A percentile compares a stretch with the other conserved stretches of the same genome.
These are phyloP conservation scores for Cladosporium oxysporum DNA, from an alignment of 2,329 filamentous ascomycete species.

Conservation along the genomic window DNA sequence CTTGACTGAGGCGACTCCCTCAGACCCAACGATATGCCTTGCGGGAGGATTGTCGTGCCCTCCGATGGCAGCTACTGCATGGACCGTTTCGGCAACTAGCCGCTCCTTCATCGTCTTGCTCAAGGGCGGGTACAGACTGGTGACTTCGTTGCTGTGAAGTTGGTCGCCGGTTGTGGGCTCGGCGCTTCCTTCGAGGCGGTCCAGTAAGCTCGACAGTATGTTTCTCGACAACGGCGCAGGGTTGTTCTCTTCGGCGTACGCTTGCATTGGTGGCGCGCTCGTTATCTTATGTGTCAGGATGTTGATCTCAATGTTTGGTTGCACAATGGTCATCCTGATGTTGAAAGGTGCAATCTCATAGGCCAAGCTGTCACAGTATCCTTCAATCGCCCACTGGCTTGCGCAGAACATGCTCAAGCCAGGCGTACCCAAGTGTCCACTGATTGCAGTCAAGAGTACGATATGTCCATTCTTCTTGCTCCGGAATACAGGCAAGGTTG, in stretches of 20 bases:
- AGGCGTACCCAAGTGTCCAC: constrained; percentile 88
- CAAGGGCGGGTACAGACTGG: constrained; percentile 74
- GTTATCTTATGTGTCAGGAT: constrained; percentile 84
- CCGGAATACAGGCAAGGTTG: constrained; percentile 76
- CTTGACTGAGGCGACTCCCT: constrained; percentile 83
- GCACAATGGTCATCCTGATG: constrained; percentile 91
- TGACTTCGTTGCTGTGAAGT: constrained; percentile 52
- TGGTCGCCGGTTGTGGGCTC: constrained; percentile 48
- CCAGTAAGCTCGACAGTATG: constrained; percentile 77
- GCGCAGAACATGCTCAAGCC: constrained; percentile 89
- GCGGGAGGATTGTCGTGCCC: constrained; percentile 95
- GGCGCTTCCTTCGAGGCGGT: constrained; percentile 57
- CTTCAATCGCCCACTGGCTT: constrained; percentile 91
- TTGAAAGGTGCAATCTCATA: constrained; percentile 97
- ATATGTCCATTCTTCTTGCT: constrained; percentile 83
- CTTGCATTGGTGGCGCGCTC: constrained; percentile 74
- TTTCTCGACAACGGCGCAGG: constrained; percentile 79
- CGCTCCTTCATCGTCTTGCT: constrained; percentile 67
- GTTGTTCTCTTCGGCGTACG: constrained; percentile 68
- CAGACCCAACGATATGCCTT: constrained; percentile 87
- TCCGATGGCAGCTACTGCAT: constrained; percentile 87
- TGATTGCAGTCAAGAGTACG: constrained; percentile 84
- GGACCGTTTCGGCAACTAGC: constrained; percentile 83
- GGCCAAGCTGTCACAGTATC: constrained; percentile 89
- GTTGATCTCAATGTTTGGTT: constrained; percentile 90